phyloP scores from a whole-genome alignment of 768 basidiomycete genomes.

The Russula sp. region DNA sequence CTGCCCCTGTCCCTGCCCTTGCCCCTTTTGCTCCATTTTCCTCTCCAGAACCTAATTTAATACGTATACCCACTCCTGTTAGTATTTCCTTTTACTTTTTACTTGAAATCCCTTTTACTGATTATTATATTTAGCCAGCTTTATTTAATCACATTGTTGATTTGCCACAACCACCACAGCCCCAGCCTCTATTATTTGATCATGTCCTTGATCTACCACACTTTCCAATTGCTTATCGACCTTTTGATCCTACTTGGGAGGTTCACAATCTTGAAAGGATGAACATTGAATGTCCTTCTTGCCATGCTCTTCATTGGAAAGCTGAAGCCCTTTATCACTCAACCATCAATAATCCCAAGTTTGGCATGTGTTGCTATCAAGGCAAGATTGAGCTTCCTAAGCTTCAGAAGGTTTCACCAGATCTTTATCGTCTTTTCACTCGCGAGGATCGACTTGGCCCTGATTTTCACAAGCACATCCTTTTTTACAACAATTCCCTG shows the following conservation, averaged over 20 bases:
- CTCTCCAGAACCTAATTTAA: too few species aligned
- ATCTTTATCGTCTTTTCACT: too few species aligned
- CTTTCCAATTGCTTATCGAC: neutral
- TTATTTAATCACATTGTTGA: too few species aligned
- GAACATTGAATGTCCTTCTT: neutral
- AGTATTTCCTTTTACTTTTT: too few species aligned
- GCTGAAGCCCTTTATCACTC: neutral
- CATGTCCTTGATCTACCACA: neutral
- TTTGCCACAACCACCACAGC: too few species aligned
- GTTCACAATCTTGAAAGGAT: neutral
- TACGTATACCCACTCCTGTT: too few species aligned
- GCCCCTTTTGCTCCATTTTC: neutral
- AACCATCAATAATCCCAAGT: neutral
- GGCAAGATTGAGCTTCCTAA: too few species aligned
- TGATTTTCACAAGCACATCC: neutral
- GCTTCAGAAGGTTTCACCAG: too few species aligned
- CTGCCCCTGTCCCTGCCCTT: neutral
- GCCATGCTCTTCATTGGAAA: conserved; percentile 6
- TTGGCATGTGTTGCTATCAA: conserved; percentile 5
- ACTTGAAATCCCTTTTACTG: too few species aligned
- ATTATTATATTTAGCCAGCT: too few species aligned
- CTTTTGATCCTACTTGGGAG: neutral
- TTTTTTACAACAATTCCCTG: conserved; percentile 3
- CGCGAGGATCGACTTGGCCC: too few species aligned
- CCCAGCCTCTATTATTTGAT: neutral